Percentiles rank a stretch among this genome's conserved stretches.
Conservation (phyloP, 164 flowering plant genomes). For the Stephania yunnanensis region DNA sequence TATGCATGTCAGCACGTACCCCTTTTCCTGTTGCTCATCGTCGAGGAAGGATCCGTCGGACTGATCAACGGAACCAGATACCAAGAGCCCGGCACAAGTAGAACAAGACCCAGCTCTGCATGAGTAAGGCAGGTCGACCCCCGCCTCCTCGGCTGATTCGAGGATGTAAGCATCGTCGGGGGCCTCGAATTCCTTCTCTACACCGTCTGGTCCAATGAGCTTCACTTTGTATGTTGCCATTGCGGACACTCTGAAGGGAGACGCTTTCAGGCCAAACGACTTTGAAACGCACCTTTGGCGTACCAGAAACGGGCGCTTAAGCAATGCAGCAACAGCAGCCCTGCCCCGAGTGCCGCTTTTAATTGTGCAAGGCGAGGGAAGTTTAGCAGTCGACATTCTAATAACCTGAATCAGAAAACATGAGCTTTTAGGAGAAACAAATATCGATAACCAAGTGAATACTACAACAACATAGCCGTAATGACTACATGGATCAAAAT, state of each 20-base stretch:
- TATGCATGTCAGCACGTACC: constrained; percentile 60
- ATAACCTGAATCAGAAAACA: constrained; percentile 18
- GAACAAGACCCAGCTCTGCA: constrained; percentile 89
- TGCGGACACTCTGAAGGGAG: constrained; percentile 34
- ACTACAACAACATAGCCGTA: neutral
- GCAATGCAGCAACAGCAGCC: constrained; percentile 12
- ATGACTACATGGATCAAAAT: too few species aligned
- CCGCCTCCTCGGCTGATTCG: constrained; percentile 66
- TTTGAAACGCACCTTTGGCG: constrained; percentile 39
- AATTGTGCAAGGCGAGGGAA: constrained; percentile 23
- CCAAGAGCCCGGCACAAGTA: constrained; percentile 66
- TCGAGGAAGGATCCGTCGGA: constrained; percentile 77
- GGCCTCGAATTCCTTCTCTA: constrained; percentile 60
- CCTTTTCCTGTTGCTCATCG: constrained; percentile 45
- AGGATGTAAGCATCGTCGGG: constrained; percentile 60
- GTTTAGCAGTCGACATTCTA: constrained; percentile 25
- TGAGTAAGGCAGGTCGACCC: constrained; percentile 69
- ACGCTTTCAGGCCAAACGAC: constrained; percentile 41
- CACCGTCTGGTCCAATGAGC: constrained; percentile 59
- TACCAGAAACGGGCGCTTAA: constrained; percentile 28
- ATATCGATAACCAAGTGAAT: neutral
- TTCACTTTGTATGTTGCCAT: constrained; percentile 66
- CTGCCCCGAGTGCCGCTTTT: constrained; percentile 14
- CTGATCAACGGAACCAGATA: constrained; percentile 56
- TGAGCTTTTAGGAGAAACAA: neutral